Percentiles rank a stretch among this genome's conserved stretches.
Conservation (phyloP, 768 basidiomycete species). For the Trametes elegans region DNA sequence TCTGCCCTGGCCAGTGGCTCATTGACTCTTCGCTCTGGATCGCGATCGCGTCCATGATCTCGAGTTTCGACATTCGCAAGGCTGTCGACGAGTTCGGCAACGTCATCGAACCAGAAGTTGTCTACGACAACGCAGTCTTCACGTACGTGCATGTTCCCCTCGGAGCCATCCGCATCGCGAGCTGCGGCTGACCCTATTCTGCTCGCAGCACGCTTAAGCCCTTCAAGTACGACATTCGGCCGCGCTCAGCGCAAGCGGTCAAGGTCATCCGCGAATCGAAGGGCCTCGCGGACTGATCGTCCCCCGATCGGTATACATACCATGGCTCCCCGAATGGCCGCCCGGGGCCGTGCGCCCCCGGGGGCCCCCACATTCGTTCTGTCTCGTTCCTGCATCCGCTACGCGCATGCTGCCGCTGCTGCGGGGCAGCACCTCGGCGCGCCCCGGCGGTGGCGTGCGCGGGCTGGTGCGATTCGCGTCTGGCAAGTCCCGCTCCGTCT, state of each 20-base stretch:
- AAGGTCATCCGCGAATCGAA: slow-evolving; percentile 18
- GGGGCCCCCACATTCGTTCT: slow-evolving; percentile 1
- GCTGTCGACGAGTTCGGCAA: slow-evolving; percentile 23
- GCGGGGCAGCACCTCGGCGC: neutral
- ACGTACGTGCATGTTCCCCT: slow-evolving; percentile 47
- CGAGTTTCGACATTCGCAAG: slow-evolving; percentile 24
- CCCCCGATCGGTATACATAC: neutral
- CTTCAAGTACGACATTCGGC: slow-evolving; percentile 52
- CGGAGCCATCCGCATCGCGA: too few relatives aligned
- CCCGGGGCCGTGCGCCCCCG: neutral
- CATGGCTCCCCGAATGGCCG: neutral
- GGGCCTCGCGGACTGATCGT: slow-evolving; percentile 14
- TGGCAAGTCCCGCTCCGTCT: neutral
- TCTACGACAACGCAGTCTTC: slow-evolving; percentile 64
- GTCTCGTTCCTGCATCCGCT: neutral
- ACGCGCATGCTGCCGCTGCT: neutral
- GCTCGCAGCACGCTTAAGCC: slow-evolving; percentile 43
- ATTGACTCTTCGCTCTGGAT: slow-evolving; percentile 26
- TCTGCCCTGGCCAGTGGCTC: slow-evolving; percentile 26
- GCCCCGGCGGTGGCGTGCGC: neutral
- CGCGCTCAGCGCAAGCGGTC: slow-evolving; percentile 40
- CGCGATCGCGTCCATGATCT: slow-evolving; percentile 26
- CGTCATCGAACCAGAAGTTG: slow-evolving; percentile 36
- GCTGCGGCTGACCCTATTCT: neutral
- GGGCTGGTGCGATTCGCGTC: too few relatives aligned